Percentiles rank a stretch among this genome's conserved stretches.
These are phyloP conservation scores for Rhynchosporium agropyri DNA, from an alignment of 2,329 filamentous ascomycete genomes.

Conservation along the genomic window DNA sequence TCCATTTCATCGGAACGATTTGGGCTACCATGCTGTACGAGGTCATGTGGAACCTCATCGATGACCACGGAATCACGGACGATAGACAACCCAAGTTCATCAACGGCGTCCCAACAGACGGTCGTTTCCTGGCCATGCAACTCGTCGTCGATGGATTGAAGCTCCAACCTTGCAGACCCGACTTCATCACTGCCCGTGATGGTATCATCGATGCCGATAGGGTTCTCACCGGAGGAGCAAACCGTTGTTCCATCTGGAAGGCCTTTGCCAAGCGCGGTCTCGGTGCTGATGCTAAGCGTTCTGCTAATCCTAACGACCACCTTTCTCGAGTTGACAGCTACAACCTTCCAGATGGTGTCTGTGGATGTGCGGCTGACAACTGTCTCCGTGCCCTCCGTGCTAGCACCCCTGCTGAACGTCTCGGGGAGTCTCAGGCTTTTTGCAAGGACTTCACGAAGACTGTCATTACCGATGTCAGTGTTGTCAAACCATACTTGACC, in stretches of 20 bases:
- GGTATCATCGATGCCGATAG: slow-evolving; percentile 18
- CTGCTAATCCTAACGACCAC: slow-evolving; percentile 14
- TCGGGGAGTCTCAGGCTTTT: slow-evolving; percentile 42
- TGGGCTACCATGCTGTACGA: slow-evolving; percentile 20
- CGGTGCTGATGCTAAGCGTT: slow-evolving; percentile 15
- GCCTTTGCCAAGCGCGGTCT: slow-evolving; percentile 20
- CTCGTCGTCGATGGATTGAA: slow-evolving; percentile 17
- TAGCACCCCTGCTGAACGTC: slow-evolving; percentile 40
- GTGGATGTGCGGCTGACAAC: slow-evolving; percentile 39
- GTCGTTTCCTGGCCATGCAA: slow-evolving; percentile 19
- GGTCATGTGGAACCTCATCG: slow-evolving; percentile 19
- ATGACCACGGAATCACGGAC: slow-evolving; percentile 11
- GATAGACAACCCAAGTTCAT: slow-evolving; percentile 10
- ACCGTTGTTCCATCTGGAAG: slow-evolving; percentile 14
- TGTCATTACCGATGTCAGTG: slow-evolving; percentile 18
- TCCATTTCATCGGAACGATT: slow-evolving; percentile 18
- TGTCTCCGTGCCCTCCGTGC: slow-evolving; percentile 44
- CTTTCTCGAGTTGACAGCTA: slow-evolving; percentile 22
- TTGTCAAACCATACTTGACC: slow-evolving; percentile 18
- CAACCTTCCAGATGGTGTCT: slow-evolving; percentile 22
- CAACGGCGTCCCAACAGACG: slow-evolving; percentile 15
- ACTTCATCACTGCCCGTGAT: slow-evolving; percentile 16
- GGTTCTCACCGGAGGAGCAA: slow-evolving; percentile 13
- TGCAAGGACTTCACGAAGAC: slow-evolving; percentile 37
- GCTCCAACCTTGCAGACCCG: slow-evolving; percentile 17